Evolutionary conservation across 331 rosid genomes (phyloP).

Genomic region (Pyrus hybrid): DNA sequence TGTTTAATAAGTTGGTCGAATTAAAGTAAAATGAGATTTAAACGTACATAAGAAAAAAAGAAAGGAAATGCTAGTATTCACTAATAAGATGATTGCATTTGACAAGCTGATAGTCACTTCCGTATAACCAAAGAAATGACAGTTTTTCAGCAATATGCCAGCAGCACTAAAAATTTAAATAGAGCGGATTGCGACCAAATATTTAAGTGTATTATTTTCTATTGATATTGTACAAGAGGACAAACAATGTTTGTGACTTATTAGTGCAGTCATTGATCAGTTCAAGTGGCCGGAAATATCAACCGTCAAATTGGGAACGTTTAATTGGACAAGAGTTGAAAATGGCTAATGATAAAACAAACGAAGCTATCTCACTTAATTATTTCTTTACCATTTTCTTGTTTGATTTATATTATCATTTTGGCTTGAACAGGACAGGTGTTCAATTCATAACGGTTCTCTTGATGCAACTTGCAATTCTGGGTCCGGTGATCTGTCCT

Average conservation of each 20-base stretch:
- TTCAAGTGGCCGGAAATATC: conserved; percentile 18
- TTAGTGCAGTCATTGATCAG: not conserved
- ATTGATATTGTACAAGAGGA: not conserved
- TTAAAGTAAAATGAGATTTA: no score
- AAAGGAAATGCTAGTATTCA: no score
- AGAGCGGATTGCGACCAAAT: not conserved
- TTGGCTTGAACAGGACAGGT: not conserved
- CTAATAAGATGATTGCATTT: no score
- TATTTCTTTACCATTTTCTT: not conserved
- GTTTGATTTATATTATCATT: not conserved
- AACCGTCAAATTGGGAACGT: not conserved
- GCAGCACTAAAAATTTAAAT: not conserved
- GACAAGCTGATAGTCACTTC: no score
- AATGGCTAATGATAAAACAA: not conserved
- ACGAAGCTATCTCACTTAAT: not conserved
- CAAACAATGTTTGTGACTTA: not conserved
- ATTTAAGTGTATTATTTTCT: no score
- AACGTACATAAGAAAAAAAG: no score
- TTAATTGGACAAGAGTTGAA: not conserved
- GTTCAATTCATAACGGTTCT: not conserved
- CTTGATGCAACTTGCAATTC: not conserved
- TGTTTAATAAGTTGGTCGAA: no score
- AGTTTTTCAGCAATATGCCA: not conserved
- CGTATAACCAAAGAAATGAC: not conserved
- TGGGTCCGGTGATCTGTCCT: not conserved